Base-by-base conservation (phyloP, 768 basidiomycete genomes). In the Boletus rubescentipes region DNA sequence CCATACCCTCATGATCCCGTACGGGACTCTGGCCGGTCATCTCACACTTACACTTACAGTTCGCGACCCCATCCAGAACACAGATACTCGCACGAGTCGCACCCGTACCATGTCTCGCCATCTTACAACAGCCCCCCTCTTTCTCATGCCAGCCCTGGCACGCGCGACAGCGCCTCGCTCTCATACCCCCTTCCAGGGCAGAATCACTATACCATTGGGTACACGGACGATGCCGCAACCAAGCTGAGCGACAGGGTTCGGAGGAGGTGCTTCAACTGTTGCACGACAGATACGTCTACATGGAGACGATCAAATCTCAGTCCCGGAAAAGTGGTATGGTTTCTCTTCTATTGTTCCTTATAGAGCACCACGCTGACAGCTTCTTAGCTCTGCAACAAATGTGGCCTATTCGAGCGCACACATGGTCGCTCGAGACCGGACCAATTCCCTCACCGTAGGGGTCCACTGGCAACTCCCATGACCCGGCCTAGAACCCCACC, bases 271-370 rank as follows among this genome's bases (percentile, higher is more conserved):
- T 91, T 87, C 79, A 91, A 91, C 67, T 91, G 89, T 69, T 85
- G 86, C 67, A 91, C 89, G 23, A 90, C 89, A 14, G 89, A 91
- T 58, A 91, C 90, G 31, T 86, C 85, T 46, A 91, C 89, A 23
- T 91, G 89, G 89, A 72, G 89, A 34, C 72, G 89, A 55, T 84
- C 82, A 15, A 89, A 87, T 63, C 79, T 91, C 54, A 85, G 81
- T 54, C 89, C 88, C 2, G 89, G 89, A 26, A 91, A 91, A 80
- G 89, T 91, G 61, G 80, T 79, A 58, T 53, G 80, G 61, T 7
- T 34, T 29, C 29, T n/a, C 53, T 30, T 18, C 32, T 39, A 3
- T 36, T 2, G 12, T 26, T 30, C 49, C 46, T 18, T 36, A 52
- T 46, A 44, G 46, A 38, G 42, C 56, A 53, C 41, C 34, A 11